Evolutionary conservation across 805 yeast genomes (phyloP).

Genomic region (Candida corydali): DNA sequence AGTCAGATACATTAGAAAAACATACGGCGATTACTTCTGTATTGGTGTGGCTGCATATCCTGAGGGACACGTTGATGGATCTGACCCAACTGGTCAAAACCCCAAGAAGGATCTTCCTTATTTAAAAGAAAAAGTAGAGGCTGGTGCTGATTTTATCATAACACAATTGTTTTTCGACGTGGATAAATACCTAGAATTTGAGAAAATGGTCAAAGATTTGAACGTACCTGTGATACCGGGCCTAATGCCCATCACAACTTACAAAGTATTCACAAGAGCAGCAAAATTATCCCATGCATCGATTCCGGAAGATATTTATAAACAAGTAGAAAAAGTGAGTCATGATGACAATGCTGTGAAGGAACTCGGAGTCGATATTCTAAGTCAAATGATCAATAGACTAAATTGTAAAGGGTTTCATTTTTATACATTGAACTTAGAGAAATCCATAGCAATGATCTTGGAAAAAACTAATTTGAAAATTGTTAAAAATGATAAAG

Average conservation of each 20-base stretch:
- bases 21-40: slow-evolving; percentile 80
- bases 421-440: slow-evolving; percentile 88
- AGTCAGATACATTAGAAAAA: slow-evolving; percentile 68
- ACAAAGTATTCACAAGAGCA: slow-evolving; percentile 77
- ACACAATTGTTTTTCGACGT: slow-evolving; percentile 91
- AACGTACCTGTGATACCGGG: slow-evolving; percentile 76
- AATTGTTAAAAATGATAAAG: slow-evolving; percentile 42
- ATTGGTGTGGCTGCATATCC: slow-evolving; percentile 98
- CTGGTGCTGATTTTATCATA: slow-evolving; percentile 92
- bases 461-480: slow-evolving; percentile 40
- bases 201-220: slow-evolving; percentile 42
- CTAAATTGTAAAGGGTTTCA: slow-evolving; percentile 74
- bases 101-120: slow-evolving; percentile 69
- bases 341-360: slow-evolving; percentile 76
- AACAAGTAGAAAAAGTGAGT: slow-evolving; percentile 51
- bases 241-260: slow-evolving; percentile 86
- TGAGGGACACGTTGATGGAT: slow-evolving; percentile 93
- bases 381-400: slow-evolving; percentile 56
- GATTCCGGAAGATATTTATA: slow-evolving; percentile 57
- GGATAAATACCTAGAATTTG: slow-evolving; percentile 68
- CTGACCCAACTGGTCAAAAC: slow-evolving; percentile 62
- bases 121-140: slow-evolving; percentile 77
- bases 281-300: slow-evolving; percentile 85
- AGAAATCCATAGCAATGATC: slow-evolving; percentile 85
- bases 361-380: slow-evolving; percentile 71